These are phyloP conservation scores for Umbelopsis ramanniana DNA, from an alignment of 192 early-diverging fungal species.

Conservation along the genomic window DNA sequence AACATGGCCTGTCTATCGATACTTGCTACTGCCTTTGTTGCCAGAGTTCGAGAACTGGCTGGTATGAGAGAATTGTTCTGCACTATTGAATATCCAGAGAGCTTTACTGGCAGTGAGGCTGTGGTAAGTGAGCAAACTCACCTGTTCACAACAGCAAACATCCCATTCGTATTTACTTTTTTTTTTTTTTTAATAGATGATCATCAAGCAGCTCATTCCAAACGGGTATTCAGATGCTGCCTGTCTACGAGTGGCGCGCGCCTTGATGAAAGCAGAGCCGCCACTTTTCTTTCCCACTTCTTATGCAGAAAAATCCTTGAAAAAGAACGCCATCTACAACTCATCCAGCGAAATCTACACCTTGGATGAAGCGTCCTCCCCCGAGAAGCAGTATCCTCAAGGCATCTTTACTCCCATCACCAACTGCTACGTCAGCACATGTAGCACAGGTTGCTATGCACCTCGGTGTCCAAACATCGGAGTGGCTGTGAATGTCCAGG, in stretches of 20 bases:
- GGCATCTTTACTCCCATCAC: constrained; percentile 27
- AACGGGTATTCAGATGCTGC: constrained; percentile 2
- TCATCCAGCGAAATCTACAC: constrained; percentile 35
- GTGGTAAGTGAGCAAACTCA: constrained; percentile 27
- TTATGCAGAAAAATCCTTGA: constrained; percentile 35
- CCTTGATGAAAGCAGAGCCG: constrained; percentile 26
- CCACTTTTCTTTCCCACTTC: constrained; percentile 27
- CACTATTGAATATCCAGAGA: constrained; percentile 36
- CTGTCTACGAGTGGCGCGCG: constrained; percentile 19
- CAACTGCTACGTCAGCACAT: constrained; percentile 26
- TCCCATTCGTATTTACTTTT: too few species aligned
- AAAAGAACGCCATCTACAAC: constrained; percentile 33
- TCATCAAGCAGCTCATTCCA: constrained; percentile 2
- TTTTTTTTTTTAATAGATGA: neutral
- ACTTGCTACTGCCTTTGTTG: neutral
- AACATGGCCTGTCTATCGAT: constrained; percentile 18
- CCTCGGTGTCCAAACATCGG: constrained; percentile 31
- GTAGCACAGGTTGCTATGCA: constrained; percentile 30
- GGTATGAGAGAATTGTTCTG: constrained; percentile 30
- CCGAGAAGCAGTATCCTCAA: neutral
- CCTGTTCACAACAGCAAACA: neutral
- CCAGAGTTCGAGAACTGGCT: neutral
- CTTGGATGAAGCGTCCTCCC: constrained; percentile 1
- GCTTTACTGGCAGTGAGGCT: constrained; percentile 44
- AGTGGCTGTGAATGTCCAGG: constrained; percentile 16